Conservation (phyloP, 2,329 filamentous ascomycete species). For the Aspergillus fischeri region DNA sequence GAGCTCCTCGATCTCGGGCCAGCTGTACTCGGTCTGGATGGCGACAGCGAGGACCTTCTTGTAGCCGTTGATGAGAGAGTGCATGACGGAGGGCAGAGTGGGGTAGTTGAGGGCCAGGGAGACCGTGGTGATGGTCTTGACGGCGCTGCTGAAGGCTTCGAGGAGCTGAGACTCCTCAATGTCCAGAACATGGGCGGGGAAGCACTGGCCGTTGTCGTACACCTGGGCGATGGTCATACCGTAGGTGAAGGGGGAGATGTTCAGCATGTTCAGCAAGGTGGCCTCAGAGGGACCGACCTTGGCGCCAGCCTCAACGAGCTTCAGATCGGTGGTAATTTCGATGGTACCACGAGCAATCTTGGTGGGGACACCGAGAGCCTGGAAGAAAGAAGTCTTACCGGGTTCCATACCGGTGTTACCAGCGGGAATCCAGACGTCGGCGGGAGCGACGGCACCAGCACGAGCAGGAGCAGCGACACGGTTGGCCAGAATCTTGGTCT, state of each 20-base stretch:
- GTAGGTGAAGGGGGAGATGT: slow-evolving; percentile 99
- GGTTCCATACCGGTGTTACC: slow-evolving; percentile 99
- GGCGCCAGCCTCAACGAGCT: slow-evolving; percentile 86
- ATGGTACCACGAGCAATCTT: slow-evolving; percentile 99
- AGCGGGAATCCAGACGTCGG: slow-evolving; percentile 90
- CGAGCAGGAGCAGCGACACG: slow-evolving; percentile 95
- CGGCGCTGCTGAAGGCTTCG: slow-evolving; percentile 71
- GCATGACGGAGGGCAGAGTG: slow-evolving; percentile 90
- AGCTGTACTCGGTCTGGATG: slow-evolving; percentile 83
- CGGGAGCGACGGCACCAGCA: slow-evolving; percentile 92
- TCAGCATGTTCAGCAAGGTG: slow-evolving; percentile 98
- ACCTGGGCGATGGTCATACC: slow-evolving; percentile 95
- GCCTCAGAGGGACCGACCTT: slow-evolving; percentile 99
- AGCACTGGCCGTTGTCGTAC: slow-evolving; percentile 95
- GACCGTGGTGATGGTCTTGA: slow-evolving; percentile 82
- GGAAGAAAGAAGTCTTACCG: slow-evolving; percentile 99
- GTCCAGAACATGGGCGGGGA: slow-evolving; percentile 81
- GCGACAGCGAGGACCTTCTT: slow-evolving; percentile 90
- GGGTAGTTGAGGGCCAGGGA: slow-evolving; percentile 94
- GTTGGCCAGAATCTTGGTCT: slow-evolving; percentile 93
- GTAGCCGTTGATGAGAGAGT: slow-evolving; percentile 96
- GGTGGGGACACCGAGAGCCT: slow-evolving; percentile 99
- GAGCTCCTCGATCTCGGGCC: slow-evolving; percentile 93
- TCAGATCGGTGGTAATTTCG: slow-evolving; percentile 97
- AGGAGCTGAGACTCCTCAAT: slow-evolving; percentile 94